These are phyloP conservation scores for Tuber brumale DNA, from an alignment of 495 filamentous ascomycete genomes.

Conservation along the genomic window DNA sequence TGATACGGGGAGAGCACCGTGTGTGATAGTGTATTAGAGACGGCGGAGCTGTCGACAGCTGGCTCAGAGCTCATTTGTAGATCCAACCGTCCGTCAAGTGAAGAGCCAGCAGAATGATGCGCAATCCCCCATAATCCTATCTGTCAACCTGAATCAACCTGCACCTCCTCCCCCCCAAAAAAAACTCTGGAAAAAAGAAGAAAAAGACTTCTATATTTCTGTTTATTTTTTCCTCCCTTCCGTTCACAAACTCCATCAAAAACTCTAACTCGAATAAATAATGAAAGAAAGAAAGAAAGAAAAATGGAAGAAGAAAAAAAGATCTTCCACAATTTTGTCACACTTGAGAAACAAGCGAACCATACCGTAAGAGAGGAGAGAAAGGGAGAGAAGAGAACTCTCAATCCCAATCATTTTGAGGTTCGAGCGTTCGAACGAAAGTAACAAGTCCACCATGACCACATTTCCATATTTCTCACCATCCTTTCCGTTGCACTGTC, in stretches of 20 bases:
- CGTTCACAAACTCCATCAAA: not conserved
- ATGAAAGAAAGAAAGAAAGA: not conserved
- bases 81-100: not conserved
- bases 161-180: not conserved
- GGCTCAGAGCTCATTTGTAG: not conserved
- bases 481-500: not conserved
- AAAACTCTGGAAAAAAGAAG: not conserved
- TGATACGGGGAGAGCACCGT: not conserved
- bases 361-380: not conserved
- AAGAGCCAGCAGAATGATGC: not conserved
- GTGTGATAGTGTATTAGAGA: not conserved
- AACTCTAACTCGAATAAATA: not conserved
- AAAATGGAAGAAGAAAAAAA: not conserved
- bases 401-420: not conserved
- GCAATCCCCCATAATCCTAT: not conserved
- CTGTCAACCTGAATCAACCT: not conserved
- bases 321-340: not conserved
- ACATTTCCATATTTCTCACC: conserved; percentile 4
- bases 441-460: not conserved
- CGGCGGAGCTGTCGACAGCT: not conserved
- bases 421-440: not conserved
- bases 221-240: not conserved
- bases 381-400: not conserved
- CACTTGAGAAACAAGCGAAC: not conserved
- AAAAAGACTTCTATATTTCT: not conserved